Evolutionary conservation across 768 basidiomycete species (phyloP).

Genomic region (Pulveroboletus sp.): DNA sequence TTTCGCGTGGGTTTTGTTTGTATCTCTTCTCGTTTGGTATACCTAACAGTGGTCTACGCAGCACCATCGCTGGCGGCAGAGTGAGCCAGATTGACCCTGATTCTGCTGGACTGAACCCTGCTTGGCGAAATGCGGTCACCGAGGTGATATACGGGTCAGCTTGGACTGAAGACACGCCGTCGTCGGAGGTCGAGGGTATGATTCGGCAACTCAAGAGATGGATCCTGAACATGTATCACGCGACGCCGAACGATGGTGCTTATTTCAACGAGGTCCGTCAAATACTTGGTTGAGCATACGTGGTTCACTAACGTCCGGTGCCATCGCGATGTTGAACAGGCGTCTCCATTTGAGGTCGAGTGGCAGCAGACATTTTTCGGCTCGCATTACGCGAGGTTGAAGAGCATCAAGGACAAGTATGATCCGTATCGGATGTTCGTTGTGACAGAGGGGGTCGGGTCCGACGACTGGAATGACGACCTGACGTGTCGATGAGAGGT

Average conservation of each 20-base stretch:
- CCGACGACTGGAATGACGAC: constrained; percentile 43
- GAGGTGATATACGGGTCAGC: not conserved
- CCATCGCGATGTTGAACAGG: constrained; percentile 26
- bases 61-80: constrained; percentile 42
- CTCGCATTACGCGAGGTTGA: constrained; percentile 36
- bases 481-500: constrained; percentile 19
- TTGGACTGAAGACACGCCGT: constrained; percentile 19
- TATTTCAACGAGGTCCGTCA: constrained; percentile 45
- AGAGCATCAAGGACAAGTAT: constrained; percentile 40
- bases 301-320: not conserved
- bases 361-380: constrained; percentile 46
- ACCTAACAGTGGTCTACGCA: constrained; percentile 18
- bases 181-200: constrained; percentile 8
- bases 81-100: constrained; percentile 34
- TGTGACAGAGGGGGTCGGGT: constrained; percentile 43
- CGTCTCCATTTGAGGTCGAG: constrained; percentile 38
- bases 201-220: constrained; percentile 5
- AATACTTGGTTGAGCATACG: not conserved
- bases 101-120: constrained; percentile 42
- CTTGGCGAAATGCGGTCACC: constrained; percentile 40
- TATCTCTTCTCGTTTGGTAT: not conserved
- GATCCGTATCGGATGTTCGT: constrained; percentile 45
- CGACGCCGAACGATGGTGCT: constrained; percentile 33
- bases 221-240: constrained; percentile 20
- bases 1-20: constrained; percentile 7